Percentiles rank a stretch among this genome's conserved stretches.
Conservation (phyloP, 2,329 filamentous ascomycete genomes). For the Cladophialophora bantiana region DNA sequence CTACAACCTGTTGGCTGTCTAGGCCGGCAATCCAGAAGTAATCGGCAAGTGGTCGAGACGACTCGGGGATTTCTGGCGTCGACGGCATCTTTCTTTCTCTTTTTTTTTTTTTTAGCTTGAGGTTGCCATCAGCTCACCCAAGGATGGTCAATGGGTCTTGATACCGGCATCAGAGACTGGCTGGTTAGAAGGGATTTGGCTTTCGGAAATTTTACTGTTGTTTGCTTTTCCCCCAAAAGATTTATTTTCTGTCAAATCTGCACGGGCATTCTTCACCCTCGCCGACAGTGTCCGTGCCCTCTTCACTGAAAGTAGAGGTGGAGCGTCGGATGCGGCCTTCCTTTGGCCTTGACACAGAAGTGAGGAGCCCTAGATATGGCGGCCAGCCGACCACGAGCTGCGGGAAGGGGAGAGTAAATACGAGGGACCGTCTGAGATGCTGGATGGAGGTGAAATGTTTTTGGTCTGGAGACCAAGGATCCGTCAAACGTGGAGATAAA, state of each 20-base stretch:
- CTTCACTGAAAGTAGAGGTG: neutral
- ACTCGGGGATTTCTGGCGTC: conserved; percentile 32
- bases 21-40: conserved; percentile 69
- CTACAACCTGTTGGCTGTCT: conserved; percentile 55
- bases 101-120: neutral
- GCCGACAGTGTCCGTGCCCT: conserved; percentile 4
- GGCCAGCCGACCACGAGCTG: conserved; percentile 10
- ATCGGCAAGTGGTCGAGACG: conserved; percentile 66
- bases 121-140: conserved; percentile 1
- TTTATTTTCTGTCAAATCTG: neutral
- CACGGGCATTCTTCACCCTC: conserved; percentile 19
- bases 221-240: neutral
- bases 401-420: neutral
- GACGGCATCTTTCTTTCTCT: conserved; percentile 19
- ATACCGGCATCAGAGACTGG: conserved; percentile 9
- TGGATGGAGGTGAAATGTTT: conserved; percentile 6
- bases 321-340: neutral
- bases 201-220: neutral
- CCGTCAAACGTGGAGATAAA: conserved; percentile 17
- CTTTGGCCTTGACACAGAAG: neutral
- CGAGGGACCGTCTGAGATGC: conserved; percentile 2
- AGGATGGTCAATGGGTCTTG: neutral
- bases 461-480: conserved; percentile 11
- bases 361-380: neutral
- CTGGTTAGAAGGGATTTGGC: conserved; percentile 3